Conservation (phyloP, 1,284 basidiomycete species). For the Ganoderma meredithae region DNA sequence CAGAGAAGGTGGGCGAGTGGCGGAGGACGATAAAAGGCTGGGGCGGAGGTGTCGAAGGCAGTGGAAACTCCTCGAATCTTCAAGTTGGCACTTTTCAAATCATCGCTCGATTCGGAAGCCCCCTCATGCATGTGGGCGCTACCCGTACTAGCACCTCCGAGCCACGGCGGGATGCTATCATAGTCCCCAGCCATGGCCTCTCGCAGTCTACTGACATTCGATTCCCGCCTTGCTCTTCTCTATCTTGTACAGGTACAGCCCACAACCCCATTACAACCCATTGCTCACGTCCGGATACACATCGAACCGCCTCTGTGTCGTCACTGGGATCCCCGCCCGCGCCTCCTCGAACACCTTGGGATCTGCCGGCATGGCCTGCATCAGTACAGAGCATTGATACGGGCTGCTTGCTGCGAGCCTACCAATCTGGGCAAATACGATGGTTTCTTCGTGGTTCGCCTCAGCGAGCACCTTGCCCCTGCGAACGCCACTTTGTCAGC, state of each 20-base stretch:
- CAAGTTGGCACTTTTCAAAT: conserved; percentile 18
- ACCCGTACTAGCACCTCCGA: not conserved
- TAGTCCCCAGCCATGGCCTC: not conserved
- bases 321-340: conserved; percentile 87
- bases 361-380: conserved; percentile 55
- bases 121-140: conserved; percentile 2
- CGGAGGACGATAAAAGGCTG: conserved; percentile 33
- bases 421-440: conserved; percentile 87
- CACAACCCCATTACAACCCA: conserved; percentile 23
- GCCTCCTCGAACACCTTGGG: conserved; percentile 73
- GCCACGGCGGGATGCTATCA: not conserved
- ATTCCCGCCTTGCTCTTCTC: no score
- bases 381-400: conserved; percentile 19
- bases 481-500: conserved; percentile 17
- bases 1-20: conserved; percentile 29
- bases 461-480: conserved; percentile 87
- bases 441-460: conserved; percentile 82
- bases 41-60: conserved; percentile 36
- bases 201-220: no score
- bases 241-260: not conserved
- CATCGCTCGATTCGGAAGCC: conserved; percentile 15
- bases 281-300: conserved; percentile 82
- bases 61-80: conserved; percentile 49
- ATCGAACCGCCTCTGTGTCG: conserved; percentile 89
- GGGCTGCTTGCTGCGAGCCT: conserved; percentile 37